These are phyloP conservation scores for Acanthamoeba royreba DNA, from an alignment of 208 protist species.

Conservation along the genomic window DNA sequence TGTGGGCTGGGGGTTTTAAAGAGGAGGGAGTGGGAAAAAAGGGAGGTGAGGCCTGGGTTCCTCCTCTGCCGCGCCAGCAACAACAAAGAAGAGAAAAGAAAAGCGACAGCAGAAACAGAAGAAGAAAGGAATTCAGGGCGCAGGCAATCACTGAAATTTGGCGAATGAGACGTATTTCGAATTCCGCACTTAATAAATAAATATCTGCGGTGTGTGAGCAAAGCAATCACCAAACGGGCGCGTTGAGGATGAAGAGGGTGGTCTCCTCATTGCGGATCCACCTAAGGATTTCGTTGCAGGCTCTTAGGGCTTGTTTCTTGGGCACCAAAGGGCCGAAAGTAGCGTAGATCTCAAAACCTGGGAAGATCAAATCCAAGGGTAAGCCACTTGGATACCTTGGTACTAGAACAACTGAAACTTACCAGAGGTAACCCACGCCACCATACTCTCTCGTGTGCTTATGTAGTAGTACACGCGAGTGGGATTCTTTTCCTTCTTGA, in stretches of 20 bases:
- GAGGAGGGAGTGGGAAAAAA: too few relatives aligned
- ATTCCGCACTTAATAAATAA: too few relatives aligned
- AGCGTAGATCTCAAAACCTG: slow-evolving; percentile 69
- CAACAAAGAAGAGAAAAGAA: too few relatives aligned
- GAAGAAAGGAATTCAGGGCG: too few relatives aligned
- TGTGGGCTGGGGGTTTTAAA: too few relatives aligned
- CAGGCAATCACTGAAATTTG: too few relatives aligned
- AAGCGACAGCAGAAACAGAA: too few relatives aligned
- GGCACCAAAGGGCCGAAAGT: slow-evolving; percentile 66
- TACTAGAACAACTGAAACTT: neutral
- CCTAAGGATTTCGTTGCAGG: slow-evolving; percentile 54
- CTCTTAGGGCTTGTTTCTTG: slow-evolving; percentile 56
- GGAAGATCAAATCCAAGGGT: neutral
- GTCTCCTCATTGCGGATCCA: slow-evolving; percentile 71
- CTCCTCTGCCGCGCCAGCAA: too few relatives aligned
- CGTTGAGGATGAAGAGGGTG: slow-evolving; percentile 57
- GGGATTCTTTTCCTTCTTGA: neutral
- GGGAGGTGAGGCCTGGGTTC: too few relatives aligned
- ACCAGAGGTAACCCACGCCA: slow-evolving; percentile 58
- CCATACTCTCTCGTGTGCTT: slow-evolving; percentile 59
- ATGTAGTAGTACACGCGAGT: slow-evolving; percentile 58
- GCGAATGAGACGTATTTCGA: too few relatives aligned
- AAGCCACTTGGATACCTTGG: neutral
- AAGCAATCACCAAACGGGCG: neutral
- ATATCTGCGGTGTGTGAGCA: neutral